Evolutionary conservation across 805 yeast species (phyloP).

Genomic region (Metschnikowia rubicola): DNA sequence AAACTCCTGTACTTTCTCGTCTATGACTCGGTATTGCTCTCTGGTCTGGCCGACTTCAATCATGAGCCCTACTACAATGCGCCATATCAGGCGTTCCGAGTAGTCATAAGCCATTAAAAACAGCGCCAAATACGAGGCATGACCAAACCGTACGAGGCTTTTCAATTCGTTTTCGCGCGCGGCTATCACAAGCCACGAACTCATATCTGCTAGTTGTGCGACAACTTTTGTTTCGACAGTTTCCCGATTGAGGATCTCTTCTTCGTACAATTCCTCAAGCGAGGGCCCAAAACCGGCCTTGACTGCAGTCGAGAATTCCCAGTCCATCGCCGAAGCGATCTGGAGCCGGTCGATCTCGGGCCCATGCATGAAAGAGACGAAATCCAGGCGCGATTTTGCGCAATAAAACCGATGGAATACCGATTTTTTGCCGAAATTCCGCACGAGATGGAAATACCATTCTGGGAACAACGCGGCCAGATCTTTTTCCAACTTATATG

Average conservation of each 20-base stretch:
- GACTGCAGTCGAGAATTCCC: constrained; percentile 2
- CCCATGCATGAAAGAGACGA: background rate
- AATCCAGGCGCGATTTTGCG: background rate
- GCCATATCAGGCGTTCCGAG: constrained; percentile 1
- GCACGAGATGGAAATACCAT: constrained; percentile 4
- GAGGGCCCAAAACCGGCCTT: constrained; percentile 1
- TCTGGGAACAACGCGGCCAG: constrained; percentile 2
- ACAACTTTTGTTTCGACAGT: background rate
- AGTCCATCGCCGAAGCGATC: background rate
- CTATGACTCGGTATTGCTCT: background rate
- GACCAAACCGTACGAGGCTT: no score
- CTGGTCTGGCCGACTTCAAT: background rate
- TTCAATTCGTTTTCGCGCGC: background rate
- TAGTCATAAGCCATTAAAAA: constrained; percentile 4
- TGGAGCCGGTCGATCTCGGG: background rate
- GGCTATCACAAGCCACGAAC: background rate
- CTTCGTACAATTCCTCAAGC: background rate
- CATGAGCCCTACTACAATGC: background rate
- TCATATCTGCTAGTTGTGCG: background rate
- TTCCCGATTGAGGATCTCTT: background rate
- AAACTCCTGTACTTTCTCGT: background rate
- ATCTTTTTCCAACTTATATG: constrained; percentile 2
- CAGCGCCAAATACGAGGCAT: background rate
- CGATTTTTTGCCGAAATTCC: constrained; percentile 1
- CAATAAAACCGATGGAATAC: constrained; percentile 2